Evolutionary conservation across 2,329 filamentous ascomycete species (phyloP), one percentile per base, ranked within the genome.

Genomic region (Stemphylium vesicarium): DNA sequence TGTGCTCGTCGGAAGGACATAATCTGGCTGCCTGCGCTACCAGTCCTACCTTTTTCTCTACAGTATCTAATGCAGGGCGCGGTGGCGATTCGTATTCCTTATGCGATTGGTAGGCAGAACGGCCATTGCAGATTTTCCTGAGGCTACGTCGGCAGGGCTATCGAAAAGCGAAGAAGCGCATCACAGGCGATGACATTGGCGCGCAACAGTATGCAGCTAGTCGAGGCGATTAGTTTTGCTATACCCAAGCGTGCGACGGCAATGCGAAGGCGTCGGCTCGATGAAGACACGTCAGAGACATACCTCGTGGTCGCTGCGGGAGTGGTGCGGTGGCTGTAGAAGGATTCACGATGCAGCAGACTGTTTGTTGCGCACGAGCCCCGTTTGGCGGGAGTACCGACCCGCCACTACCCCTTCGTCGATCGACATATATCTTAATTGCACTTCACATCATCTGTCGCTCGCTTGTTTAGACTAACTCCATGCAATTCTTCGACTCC

Each of bases 301-400:
- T 61, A 53, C 47, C 41, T 49, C 26, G 43, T 50, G 47, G 43
- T 33, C 13, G 53, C 56, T 47, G 54, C 54, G 44, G 32, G 18
- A 53, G 45, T 53, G 56, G 53, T 51, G 49, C 57, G 57, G 59
- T 62, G 58, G 62, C 60, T 57, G 10, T 59, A 49, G 60, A 60
- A 64, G 62, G 58, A 65, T 63, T 60, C 57, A 54, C 40, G 57
- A 54, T 60, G 62, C 66, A 64, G 53, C 35, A 55, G 40, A 42
- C 44, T 51, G 46, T 47, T 39, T 48, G 45, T 50, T 50, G 59
- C 50, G 62, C 62, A 59, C 56, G 59, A 58, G 57, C 52, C 57
- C 35, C 33, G 29, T 42, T 52, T 40, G 42, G 39, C 43, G 47
- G 46, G 41, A 41, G 41, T 51, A 55, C 56, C 36, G 48, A 49